phyloP scores from a whole-genome alignment of 352 stramenopile species.

The Phytophthora foliorum region DNA sequence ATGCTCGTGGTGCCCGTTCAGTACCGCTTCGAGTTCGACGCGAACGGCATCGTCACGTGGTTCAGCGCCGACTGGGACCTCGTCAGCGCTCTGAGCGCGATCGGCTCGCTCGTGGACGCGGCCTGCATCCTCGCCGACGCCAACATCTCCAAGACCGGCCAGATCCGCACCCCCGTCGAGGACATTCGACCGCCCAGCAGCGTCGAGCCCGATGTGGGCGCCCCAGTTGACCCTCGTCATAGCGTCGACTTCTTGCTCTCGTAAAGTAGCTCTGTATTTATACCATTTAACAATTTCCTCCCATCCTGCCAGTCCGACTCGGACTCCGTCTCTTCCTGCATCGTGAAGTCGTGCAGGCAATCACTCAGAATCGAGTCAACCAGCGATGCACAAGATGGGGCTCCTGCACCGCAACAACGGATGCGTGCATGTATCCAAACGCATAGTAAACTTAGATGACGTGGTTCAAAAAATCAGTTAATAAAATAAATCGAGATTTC shows the following conservation, averaged over 20 bases:
- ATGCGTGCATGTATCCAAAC: too few species aligned
- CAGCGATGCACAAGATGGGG: slow-evolving; percentile 28
- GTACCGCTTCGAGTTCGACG: slow-evolving; percentile 69
- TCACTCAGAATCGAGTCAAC: slow-evolving; percentile 15
- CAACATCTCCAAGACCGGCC: slow-evolving; percentile 66
- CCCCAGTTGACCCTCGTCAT: slow-evolving; percentile 36
- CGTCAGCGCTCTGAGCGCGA: slow-evolving; percentile 45
- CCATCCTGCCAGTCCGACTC: slow-evolving; percentile 24
- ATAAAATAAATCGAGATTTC: slow-evolving; percentile 23
- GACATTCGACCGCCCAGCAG: slow-evolving; percentile 21
- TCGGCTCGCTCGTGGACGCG: slow-evolving; percentile 60
- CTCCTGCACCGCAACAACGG: slow-evolving; percentile 21
- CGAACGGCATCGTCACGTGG: slow-evolving; percentile 51
- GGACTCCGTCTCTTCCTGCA: slow-evolving; percentile 30
- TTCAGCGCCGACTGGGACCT: slow-evolving; percentile 74
- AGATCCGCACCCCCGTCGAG: slow-evolving; percentile 51
- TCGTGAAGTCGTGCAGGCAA: slow-evolving; percentile 21
- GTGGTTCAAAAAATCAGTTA: not conserved
- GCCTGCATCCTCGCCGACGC: slow-evolving; percentile 50
- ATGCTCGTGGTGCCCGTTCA: slow-evolving; percentile 50
- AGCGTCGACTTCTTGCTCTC: slow-evolving; percentile 56
- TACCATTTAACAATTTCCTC: slow-evolving; percentile 7
- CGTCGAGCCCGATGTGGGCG: slow-evolving; percentile 1
- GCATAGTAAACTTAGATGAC: slow-evolving; percentile 3
- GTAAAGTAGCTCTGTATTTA: slow-evolving; percentile 44